Conservation (phyloP, 1,284 basidiomycete species). For the Ganoderma sinense region DNA sequence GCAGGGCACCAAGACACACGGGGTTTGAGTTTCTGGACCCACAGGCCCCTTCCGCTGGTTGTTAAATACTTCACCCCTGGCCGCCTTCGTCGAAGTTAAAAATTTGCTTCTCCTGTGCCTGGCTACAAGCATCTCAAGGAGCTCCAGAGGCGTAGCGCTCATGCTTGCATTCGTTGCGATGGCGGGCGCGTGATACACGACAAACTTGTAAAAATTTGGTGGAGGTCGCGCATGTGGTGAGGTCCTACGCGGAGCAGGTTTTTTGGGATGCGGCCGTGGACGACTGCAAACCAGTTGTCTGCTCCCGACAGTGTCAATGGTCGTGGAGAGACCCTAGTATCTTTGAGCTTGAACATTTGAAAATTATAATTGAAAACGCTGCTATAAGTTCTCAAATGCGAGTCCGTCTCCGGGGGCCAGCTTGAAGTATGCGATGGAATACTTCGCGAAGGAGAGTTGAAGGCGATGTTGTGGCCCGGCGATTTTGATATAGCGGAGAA, state of each 20-base stretch:
- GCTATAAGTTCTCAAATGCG: background rate
- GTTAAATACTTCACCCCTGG: background rate
- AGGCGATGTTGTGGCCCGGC: slow-evolving; percentile 9
- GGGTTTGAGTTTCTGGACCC: background rate
- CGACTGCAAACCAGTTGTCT: background rate
- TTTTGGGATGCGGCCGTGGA: background rate
- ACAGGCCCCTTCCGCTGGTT: background rate
- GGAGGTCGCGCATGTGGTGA: background rate
- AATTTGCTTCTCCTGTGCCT: background rate
- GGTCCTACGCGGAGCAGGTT: background rate
- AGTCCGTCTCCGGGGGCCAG: background rate
- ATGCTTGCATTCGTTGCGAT: background rate
- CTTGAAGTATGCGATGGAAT: background rate
- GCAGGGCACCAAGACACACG: background rate
- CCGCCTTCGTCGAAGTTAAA: background rate
- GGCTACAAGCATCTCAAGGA: background rate
- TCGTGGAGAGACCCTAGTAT: too few relatives aligned
- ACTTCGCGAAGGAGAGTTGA: background rate
- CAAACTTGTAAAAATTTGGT: background rate
- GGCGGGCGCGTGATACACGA: background rate
- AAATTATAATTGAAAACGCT: background rate
- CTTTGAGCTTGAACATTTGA: background rate
- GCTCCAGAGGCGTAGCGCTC: background rate
- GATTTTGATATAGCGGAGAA: slow-evolving; percentile 21
- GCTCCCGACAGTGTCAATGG: too few relatives aligned